phyloP scores from a whole-genome alignment of 805 yeast genomes.

The Saccharomycopsis selenospora region DNA sequence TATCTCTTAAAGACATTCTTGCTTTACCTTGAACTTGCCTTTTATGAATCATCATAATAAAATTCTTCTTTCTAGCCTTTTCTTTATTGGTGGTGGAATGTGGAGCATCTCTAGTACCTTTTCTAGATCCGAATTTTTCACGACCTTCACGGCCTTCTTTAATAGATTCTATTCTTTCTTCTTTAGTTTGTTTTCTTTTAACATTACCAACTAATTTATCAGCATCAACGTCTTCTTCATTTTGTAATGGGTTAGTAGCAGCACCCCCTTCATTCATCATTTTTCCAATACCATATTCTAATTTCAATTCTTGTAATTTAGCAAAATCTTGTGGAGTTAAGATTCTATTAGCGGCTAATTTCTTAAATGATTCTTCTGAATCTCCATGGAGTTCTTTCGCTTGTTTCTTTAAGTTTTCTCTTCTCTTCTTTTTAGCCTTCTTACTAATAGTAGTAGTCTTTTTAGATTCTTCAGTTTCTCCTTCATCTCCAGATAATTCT shows the following conservation, averaged over 20 bases:
- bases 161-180: constrained; percentile 81
- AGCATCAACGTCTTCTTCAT: constrained; percentile 86
- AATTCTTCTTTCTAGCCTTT: constrained; percentile 97
- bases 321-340: constrained; percentile 98
- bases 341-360: constrained; percentile 64
- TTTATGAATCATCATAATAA: constrained; percentile 97
- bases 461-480: background rate
- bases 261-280: constrained; percentile 62
- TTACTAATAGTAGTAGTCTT: constrained; percentile 14
- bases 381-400: constrained; percentile 33
- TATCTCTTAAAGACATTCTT: constrained; percentile 81
- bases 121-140: constrained; percentile 82
- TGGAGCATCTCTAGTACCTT: constrained; percentile 65
- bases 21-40: constrained; percentile 91
- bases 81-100: constrained; percentile 94
- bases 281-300: constrained; percentile 80
- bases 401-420: constrained; percentile 22
- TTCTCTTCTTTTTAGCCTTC: constrained; percentile 24
- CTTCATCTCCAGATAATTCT: constrained; percentile 20
- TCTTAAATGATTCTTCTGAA: constrained; percentile 41
- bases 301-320: constrained; percentile 79
- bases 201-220: constrained; percentile 64
- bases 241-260: constrained; percentile 32
- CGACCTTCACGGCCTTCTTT: constrained; percentile 91
- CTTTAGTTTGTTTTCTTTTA: constrained; percentile 78